phyloP scores from a whole-genome alignment of 768 basidiomycete species.

The Serendipita sp. region DNA sequence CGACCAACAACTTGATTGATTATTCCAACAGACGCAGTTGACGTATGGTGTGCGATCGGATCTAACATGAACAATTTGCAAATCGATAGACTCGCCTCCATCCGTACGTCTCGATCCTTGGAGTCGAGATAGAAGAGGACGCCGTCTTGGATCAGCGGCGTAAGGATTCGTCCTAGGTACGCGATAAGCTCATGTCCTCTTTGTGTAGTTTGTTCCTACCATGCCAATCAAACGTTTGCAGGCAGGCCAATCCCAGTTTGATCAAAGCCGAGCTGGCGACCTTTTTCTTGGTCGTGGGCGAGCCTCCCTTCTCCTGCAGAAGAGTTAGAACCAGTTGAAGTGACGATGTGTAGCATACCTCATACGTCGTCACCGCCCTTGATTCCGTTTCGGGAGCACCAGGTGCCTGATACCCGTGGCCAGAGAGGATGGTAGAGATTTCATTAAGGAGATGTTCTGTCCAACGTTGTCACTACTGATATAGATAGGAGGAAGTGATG shows the following conservation, averaged over 20 bases:
- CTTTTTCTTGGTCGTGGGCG: not conserved
- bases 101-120: slow-evolving; percentile 26
- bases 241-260: not conserved
- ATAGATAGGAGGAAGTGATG: not conserved
- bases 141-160: slow-evolving; percentile 23
- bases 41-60: slow-evolving; percentile 31
- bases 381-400: not conserved
- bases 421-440: not conserved
- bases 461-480: not conserved
- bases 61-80: slow-evolving; percentile 29
- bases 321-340: too few relatives aligned
- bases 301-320: not conserved
- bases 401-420: not conserved
- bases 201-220: not conserved
- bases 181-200: not conserved
- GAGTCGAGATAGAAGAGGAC: slow-evolving; percentile 30
- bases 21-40: slow-evolving; percentile 28
- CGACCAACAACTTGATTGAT: slow-evolving; percentile 32
- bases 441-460: not conserved
- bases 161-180: not conserved
- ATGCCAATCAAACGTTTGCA: slow-evolving; percentile 2
- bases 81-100: slow-evolving; percentile 27
- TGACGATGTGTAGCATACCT: not conserved
- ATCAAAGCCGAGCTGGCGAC: not conserved
- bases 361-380: not conserved